Percentiles rank a stretch among this genome's conserved stretches.
These are phyloP conservation scores for Pichia cabralensis DNA, from an alignment of 805 yeast genomes.

Conservation along the genomic window DNA sequence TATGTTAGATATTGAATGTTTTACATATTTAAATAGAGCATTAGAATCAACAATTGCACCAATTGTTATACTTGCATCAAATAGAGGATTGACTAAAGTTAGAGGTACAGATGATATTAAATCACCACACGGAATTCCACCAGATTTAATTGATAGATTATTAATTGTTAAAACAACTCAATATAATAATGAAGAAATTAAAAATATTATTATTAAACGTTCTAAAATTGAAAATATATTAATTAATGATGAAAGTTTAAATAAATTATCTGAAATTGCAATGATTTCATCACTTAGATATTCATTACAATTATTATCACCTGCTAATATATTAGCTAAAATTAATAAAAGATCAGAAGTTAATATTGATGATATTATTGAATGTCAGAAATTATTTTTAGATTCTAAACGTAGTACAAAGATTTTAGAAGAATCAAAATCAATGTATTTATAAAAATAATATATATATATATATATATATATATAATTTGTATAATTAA, in stretches of 20 bases:
- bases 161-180: slow-evolving; percentile 81
- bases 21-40: slow-evolving; percentile 92
- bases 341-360: slow-evolving; percentile 58
- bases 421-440: slow-evolving; percentile 51
- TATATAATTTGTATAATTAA: slow-evolving; percentile 10
- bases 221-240: slow-evolving; percentile 93
- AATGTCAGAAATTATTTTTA: slow-evolving; percentile 76
- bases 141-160: slow-evolving; percentile 87
- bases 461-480: background rate
- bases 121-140: slow-evolving; percentile 96
- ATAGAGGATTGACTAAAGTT: slow-evolving; percentile 88
- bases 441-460: slow-evolving; percentile 15
- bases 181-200: slow-evolving; percentile 75
- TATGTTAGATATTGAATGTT: slow-evolving; percentile 96
- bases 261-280: slow-evolving; percentile 81
- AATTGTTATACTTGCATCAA: slow-evolving; percentile 95
- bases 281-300: slow-evolving; percentile 85
- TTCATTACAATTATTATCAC: slow-evolving; percentile 84
- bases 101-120: slow-evolving; percentile 81
- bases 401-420: slow-evolving; percentile 87
- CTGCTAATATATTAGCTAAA: slow-evolving; percentile 75
- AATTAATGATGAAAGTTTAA: slow-evolving; percentile 70
- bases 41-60: slow-evolving; percentile 95
- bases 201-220: slow-evolving; percentile 77
- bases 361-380: slow-evolving; percentile 74